A percentile compares a stretch with the other conserved stretches of the same genome.
Conservation (phyloP, 192 early-diverging fungal genomes). For the Podila clonocystis region DNA sequence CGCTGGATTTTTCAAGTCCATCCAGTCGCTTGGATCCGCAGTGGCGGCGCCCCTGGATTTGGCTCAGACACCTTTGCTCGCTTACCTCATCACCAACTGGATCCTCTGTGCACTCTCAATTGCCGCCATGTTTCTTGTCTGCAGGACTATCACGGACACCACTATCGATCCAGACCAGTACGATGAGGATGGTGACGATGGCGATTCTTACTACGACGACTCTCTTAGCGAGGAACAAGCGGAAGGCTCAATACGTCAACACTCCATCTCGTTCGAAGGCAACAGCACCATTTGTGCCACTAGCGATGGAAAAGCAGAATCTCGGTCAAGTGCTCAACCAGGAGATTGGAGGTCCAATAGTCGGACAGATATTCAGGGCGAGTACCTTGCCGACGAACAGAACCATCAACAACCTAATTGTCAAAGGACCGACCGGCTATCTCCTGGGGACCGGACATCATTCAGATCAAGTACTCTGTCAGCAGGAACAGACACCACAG, state of each 20-base stretch:
- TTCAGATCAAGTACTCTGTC: background rate
- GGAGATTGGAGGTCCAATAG: conserved; percentile 16
- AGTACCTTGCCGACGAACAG: background rate
- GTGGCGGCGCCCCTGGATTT: conserved; percentile 77
- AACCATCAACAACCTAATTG: conserved; percentile 4
- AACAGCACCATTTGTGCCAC: conserved; percentile 20
- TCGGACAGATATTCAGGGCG: conserved; percentile 10
- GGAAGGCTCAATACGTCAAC: background rate
- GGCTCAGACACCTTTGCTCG: conserved; percentile 25
- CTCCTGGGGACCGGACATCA: background rate
- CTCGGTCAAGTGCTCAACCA: conserved; percentile 15
- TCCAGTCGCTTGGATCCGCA: conserved; percentile 81
- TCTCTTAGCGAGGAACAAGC: background rate
- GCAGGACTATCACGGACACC: conserved; percentile 45
- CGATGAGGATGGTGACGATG: conserved; percentile 3
- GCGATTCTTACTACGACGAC: conserved; percentile 4
- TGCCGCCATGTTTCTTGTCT: conserved; percentile 49
- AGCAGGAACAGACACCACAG: background rate
- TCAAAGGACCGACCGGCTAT: background rate
- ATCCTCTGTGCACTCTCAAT: conserved; percentile 43
- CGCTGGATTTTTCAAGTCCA: conserved; percentile 89
- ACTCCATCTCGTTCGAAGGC: conserved; percentile 12
- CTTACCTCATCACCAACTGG: conserved; percentile 52
- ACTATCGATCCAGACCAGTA: conserved; percentile 13
- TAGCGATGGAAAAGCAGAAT: conserved; percentile 24